Base-by-base conservation (phyloP, 2,329 filamentous ascomycete species). In the Ophiostoma ulmi region DNA sequence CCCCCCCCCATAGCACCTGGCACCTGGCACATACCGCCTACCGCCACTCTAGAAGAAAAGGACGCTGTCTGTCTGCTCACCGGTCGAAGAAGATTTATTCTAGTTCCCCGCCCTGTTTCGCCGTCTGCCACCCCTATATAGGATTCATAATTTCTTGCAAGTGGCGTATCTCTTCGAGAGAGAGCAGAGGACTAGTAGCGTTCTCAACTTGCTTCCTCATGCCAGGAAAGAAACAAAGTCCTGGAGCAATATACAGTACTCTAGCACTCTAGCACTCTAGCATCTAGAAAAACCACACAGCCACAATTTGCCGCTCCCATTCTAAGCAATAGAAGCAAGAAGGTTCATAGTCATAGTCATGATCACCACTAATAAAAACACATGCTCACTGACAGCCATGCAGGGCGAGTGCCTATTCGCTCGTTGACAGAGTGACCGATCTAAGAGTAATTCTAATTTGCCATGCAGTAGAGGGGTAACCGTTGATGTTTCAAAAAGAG, bases 281-380 rank as follows among this genome's bases (percentile, higher is more conserved):
- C 11, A 58, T 58, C 52, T 58, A 58, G 52, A 58, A 58, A 58
- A 58, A 26, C 52, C 52, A 58, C 52, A 58, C 52, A 58, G 52
- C 52, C 52, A 58, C 52, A 26, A 58, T 26, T 26, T 26, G n/a
- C 8, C 52, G 52, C 52, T 5, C 14, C 14, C 52, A 26, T 48
- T 48, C 5, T 7, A 48, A 48, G 44, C 17, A 48, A 39, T 39
- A 11, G 11, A 39, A 39, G 11, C 10, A 39, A 39, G 38, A 10
- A 8, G 11, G 38, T 39, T 2, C 6, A 48, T 31, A 31, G 31
- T 31, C 31, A 20, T 48, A 48, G 17, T 20, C n/a, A 20, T n/a
- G n/a, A 7, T n/a, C 44, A 20, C 44, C 6, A 20, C 17, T 2
- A 48, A 48, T 48, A 48, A 48, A 11, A 17, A 20, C 17, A 48